phyloP scores from a whole-genome alignment of 148 eudicot genomes.

The Rhododendron williamsianum region DNA sequence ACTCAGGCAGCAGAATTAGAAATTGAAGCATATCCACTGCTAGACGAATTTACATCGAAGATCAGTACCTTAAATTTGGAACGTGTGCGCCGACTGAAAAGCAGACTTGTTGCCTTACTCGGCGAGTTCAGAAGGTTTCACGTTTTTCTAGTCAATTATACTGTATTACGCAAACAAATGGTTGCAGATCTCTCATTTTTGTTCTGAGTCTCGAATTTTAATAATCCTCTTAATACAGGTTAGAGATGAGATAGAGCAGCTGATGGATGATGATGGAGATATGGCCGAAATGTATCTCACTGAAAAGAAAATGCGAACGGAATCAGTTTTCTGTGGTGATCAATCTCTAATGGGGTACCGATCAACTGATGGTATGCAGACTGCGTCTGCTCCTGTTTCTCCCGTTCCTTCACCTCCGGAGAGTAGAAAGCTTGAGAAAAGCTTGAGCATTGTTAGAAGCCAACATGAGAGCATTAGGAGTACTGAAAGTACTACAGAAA shows the following conservation, averaged over 20 bases:
- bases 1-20: constrained; percentile 85
- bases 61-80: constrained; percentile 92
- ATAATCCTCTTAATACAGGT: constrained; percentile 38
- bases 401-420: constrained; percentile 80
- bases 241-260: constrained; percentile 98
- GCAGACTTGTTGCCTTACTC: constrained; percentile 93
- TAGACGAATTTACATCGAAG: constrained; percentile 94
- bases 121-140: constrained; percentile 90
- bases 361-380: constrained; percentile 59
- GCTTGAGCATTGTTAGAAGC: constrained; percentile 78
- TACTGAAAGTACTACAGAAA: constrained; percentile 62
- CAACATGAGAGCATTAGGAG: constrained; percentile 82
- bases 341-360: constrained; percentile 60
- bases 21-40: constrained; percentile 94
- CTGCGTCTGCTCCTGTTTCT: constrained; percentile 86
- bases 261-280: constrained; percentile 99
- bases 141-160: background rate
- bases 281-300: constrained; percentile 99
- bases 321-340: constrained; percentile 61
- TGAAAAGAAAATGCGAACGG: constrained; percentile 82
- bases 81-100: constrained; percentile 81
- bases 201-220: background rate
- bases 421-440: constrained; percentile 65
- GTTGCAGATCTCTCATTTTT: background rate
- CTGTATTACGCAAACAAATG: constrained; percentile 1